phyloP scores from a whole-genome alignment of 2,329 filamentous ascomycete species.

The Cryoendolithus antarcticus region DNA sequence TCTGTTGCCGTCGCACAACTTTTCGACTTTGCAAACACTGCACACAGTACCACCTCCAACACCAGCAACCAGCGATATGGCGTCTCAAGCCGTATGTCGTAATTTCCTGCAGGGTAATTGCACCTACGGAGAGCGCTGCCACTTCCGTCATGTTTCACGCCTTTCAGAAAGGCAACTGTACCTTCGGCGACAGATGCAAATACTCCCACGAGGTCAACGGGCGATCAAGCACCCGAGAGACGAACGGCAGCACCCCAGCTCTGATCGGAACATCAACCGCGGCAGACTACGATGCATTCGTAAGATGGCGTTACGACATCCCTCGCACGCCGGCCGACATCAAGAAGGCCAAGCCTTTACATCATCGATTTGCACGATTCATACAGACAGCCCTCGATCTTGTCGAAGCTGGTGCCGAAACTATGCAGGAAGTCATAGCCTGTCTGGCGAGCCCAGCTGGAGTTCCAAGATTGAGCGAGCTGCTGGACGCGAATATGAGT shows the following conservation, averaged over 20 bases:
- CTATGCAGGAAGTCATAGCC: constrained; percentile 15
- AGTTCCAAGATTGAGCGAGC: constrained; percentile 10
- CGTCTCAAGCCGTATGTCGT: no score
- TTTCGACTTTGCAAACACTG: neutral
- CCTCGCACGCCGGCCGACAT: constrained; percentile 2
- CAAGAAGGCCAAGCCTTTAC: constrained; percentile 4
- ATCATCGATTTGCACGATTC: constrained; percentile 7
- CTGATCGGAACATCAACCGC: no score
- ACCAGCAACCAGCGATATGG: no score
- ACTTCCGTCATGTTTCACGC: neutral
- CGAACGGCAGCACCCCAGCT: no score
- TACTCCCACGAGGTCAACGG: constrained; percentile 8
- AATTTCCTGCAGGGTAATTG: neutral
- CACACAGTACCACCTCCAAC: no score
- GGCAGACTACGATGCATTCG: neutral
- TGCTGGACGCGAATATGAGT: constrained; percentile 4
- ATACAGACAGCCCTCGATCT: constrained; percentile 11
- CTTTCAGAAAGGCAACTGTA: constrained; percentile 7
- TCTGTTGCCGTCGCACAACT: neutral
- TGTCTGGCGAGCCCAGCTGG: constrained; percentile 13
- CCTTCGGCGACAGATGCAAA: constrained; percentile 5
- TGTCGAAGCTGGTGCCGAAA: constrained; percentile 4
- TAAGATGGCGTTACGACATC: constrained; percentile 9
- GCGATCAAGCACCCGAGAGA: no score
- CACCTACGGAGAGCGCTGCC: neutral